Base-by-base conservation (phyloP, 306 rosid species). In the Hylodesmum podocarpum region DNA sequence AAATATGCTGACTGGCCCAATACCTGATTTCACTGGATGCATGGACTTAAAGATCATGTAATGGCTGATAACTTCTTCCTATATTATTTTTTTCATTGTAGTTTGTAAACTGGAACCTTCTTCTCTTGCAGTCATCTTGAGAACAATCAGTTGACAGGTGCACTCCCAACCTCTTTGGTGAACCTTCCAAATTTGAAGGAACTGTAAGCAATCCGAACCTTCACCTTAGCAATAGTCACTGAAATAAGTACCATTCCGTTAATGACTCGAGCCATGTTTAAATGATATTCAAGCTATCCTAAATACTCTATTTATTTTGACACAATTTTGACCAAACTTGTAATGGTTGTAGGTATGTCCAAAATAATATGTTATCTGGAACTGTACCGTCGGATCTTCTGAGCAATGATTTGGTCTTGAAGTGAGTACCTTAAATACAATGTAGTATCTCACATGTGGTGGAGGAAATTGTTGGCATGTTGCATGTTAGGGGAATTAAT, bases 11-110 rank as follows among this genome's bases (percentile, higher is more conserved):
- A 84, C 79, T 27, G 99, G 99, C 46, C 82, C 89, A 65, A 79
- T 92, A 86, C 99, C 99, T 8, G 98, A 92, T 87, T 88, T 95
- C 57, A 84, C 87, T 50, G 90, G 98, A 75, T 95, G 89, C 72
- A 67, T 72, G 66, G 86, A 89, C 90, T 88, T 95, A 82, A 87
- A 84, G 83, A 92, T 91, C 83, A 83, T 92, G 99, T 95, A 91
- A 84, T 79, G 70, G 82, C 80, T n/a, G 41, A 76, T 29, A 73
- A 63, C 36, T 70, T 75, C 27, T 62, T 63, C 70, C 63, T 57
- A 19, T 69, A 29, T 66, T 73, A 15, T 27, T 75, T 70, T 51
- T 25, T 31, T 75, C 47, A 15, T 58, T 44, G 29, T 14, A 47
- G 29, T 21, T 51, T 70, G 54, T 91, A 80, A 67, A 87, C 55